Evolutionary conservation across 1,139 yeast genomes (phyloP).

Genomic region (Geotrichum candidum): DNA sequence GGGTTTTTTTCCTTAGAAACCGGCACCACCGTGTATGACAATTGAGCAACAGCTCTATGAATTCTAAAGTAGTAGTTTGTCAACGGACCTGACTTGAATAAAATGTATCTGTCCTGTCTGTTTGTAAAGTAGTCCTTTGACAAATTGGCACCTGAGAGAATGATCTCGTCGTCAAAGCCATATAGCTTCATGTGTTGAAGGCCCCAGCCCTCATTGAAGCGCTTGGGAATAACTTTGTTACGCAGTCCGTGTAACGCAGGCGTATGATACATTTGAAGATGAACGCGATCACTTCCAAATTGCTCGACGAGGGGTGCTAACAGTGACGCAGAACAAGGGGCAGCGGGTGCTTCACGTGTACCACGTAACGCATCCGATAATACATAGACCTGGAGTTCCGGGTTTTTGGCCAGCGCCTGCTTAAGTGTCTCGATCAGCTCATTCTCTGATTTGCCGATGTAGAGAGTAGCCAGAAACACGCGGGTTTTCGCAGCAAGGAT

Average conservation of each 20-base stretch:
- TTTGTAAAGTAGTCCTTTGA: conserved; percentile 91
- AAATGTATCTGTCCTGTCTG: conserved; percentile 87
- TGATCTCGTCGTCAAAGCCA: conserved; percentile 87
- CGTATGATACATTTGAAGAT: conserved; percentile 80
- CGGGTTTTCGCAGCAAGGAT: conserved; percentile 48
- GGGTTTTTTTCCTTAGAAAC: background rate
- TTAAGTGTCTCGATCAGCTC: conserved; percentile 45
- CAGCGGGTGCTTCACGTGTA: conserved; percentile 78
- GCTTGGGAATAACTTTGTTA: conserved; percentile 62
- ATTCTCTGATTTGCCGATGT: conserved; percentile 74
- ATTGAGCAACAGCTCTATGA: conserved; percentile 57
- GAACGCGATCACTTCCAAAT: conserved; percentile 65
- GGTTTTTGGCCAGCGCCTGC: conserved; percentile 52
- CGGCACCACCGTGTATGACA: conserved; percentile 62
- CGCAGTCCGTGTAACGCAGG: conserved; percentile 73
- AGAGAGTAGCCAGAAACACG: conserved; percentile 76
- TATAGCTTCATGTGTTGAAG: conserved; percentile 96
- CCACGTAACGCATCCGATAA: conserved; percentile 87
- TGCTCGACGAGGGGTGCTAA: conserved; percentile 61
- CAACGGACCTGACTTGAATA: conserved; percentile 53
- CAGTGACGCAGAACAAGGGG: conserved; percentile 67
- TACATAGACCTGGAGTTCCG: conserved; percentile 60
- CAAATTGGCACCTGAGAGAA: conserved; percentile 86
- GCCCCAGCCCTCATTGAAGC: conserved; percentile 88
- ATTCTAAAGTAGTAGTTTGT: conserved; percentile 68